These are phyloP conservation scores for Fusarium sp. DNA, from an alignment of 2,329 filamentous ascomycete species.

Conservation along the genomic window DNA sequence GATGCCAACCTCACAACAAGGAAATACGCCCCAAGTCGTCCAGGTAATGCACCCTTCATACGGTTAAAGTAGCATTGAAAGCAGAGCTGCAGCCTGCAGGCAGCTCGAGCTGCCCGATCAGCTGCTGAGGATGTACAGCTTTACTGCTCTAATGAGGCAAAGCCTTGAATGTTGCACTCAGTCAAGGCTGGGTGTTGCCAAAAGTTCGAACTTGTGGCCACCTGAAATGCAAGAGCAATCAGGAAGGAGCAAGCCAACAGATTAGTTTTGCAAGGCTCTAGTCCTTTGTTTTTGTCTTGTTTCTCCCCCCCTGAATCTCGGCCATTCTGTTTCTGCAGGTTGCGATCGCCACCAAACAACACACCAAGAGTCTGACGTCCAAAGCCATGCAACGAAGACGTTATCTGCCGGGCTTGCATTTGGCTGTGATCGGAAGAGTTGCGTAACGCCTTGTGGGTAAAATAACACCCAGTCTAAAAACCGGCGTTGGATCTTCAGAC, in stretches of 20 bases:
- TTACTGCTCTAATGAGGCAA: constrained; percentile 16
- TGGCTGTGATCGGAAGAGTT: background rate
- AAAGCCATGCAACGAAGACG: constrained; percentile 15
- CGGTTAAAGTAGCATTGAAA: constrained; percentile 10
- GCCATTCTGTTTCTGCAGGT: constrained; percentile 16
- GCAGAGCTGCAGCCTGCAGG: constrained; percentile 27
- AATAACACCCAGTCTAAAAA: constrained; percentile 1
- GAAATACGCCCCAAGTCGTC: background rate
- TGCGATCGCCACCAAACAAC: constrained; percentile 6
- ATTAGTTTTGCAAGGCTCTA: background rate
- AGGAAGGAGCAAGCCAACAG: background rate
- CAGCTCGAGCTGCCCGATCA: background rate
- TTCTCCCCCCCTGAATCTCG: background rate
- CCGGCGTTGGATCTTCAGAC: constrained; percentile 6
- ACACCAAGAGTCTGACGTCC: constrained; percentile 6
- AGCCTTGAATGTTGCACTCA: constrained; percentile 27
- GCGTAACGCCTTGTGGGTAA: constrained; percentile 8
- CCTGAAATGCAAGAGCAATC: constrained; percentile 31
- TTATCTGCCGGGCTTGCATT: constrained; percentile 25
- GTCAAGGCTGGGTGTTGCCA: constrained; percentile 25
- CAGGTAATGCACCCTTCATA: background rate
- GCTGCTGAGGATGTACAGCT: constrained; percentile 20
- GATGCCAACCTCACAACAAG: constrained; percentile 16
- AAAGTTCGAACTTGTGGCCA: constrained; percentile 28
- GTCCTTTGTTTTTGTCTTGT: background rate